Conservation (phyloP, 805 yeast species). For the Suhomyces xylopsoci region DNA sequence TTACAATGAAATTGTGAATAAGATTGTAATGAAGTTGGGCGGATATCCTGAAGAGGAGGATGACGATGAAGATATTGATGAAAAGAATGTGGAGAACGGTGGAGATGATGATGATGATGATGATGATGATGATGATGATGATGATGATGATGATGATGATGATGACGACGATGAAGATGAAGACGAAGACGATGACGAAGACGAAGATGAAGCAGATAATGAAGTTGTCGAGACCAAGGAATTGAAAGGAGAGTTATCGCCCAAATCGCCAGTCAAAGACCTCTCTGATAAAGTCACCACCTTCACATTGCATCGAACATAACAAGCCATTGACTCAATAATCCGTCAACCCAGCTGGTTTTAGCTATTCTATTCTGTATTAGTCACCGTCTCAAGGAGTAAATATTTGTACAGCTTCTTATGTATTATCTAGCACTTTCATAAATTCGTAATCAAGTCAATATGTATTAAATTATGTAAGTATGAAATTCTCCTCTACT, state of each 20-base stretch:
- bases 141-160: conserved; percentile 35
- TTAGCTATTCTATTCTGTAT: not conserved
- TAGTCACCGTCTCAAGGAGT: not conserved
- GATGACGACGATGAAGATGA: conserved; percentile 48
- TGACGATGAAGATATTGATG: conserved; percentile 46
- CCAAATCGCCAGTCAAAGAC: not conserved
- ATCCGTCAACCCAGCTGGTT: too few relatives aligned
- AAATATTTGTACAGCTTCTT: not conserved
- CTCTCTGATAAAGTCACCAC: not conserved
- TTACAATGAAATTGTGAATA: conserved; percentile 89
- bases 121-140: conserved; percentile 32
- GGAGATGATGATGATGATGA: conserved; percentile 27
- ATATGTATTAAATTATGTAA: too few relatives aligned
- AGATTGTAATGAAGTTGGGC: conserved; percentile 67
- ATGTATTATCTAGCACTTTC: not conserved
- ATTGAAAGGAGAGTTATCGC: not conserved
- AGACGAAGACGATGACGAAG: conserved; percentile 42
- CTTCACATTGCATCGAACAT: not conserved
- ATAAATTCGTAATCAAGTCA: too few relatives aligned
- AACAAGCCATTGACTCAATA: too few relatives aligned
- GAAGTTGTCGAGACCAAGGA: conserved; percentile 6
- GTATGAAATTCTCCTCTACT: too few relatives aligned
- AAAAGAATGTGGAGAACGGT: conserved; percentile 29
- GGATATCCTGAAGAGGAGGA: conserved; percentile 50
- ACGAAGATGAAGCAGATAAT: conserved; percentile 46